Evolutionary conservation across 352 stramenopile genomes (phyloP), one percentile per base, ranked within the genome.

Genomic region (Saprolegnia diclina): DNA sequence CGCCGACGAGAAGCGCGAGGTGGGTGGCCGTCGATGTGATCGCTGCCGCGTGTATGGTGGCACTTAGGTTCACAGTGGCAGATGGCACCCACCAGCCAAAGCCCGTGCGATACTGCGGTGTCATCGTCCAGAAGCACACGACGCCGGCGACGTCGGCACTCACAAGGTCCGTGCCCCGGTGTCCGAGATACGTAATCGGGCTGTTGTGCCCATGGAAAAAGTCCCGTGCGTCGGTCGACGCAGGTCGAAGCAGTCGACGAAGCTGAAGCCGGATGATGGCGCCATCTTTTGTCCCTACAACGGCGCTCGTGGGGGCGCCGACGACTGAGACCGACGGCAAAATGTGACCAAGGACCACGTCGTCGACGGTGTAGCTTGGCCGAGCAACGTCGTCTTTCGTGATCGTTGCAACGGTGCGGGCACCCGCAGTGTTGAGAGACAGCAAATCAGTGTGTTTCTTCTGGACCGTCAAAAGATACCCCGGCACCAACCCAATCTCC

Each of bases 141-240:
- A 54, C 46, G 2, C 46, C 46, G 24, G 46, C n/a, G n/a, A 54
- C 46, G 46, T 54, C 46, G 24, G 5, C 46, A 5, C 46, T 54
- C n/a, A 54, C 46, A 54, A 54, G n/a, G 24, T 54, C 46, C 46
- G 24, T 29, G 24, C 46, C 46, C n/a, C n/a, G n/a, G 24, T 54
- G 46, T 29, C 24, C 46, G 5, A 54, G 24, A 54, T 29, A 54
- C n/a, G 5, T 5, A 5, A 54, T 54, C n/a, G 46, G n/a, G n/a
- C n/a, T 29, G 24, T 54, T 54, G 46, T 54, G 46, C 5, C 46
- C 46, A 54, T 54, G 46, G 46, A 54, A 54, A 54, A 54, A 54
- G n/a, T 54, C 46, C 24, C 46, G n/a, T 2, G 29, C 5, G 29
- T 35, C 29, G 29, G 29, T 35, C 29, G 29, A 35, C 29, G 29